These are phyloP conservation scores for Syncephalastrum contaminatum DNA, from an alignment of 371 early-diverging fungal species.

Conservation along the genomic window DNA sequence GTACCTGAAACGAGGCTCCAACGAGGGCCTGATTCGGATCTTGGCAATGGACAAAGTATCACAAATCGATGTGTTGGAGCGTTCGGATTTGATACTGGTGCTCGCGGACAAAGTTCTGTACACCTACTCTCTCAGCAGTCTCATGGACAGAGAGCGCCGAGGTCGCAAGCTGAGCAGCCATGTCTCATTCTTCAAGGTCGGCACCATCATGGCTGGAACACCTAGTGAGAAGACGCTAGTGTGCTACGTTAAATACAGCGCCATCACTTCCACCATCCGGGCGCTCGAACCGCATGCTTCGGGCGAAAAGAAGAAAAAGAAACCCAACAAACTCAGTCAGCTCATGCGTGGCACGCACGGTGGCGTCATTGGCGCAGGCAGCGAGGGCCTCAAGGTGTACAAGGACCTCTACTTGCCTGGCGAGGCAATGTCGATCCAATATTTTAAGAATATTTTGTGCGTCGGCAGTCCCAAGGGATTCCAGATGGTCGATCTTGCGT, in stretches of 20 bases:
- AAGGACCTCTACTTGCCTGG: conserved; percentile 88
- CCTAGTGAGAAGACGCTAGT: conserved; percentile 44
- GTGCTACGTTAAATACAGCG: conserved; percentile 66
- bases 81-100: conserved; percentile 67
- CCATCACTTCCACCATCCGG: conserved; percentile 68
- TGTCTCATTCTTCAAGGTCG: conserved; percentile 85
- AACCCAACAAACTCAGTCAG: conserved; percentile 35
- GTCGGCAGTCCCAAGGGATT: conserved; percentile 92
- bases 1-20: conserved; percentile 32
- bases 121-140: conserved; percentile 66
- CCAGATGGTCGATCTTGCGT: conserved; percentile 83
- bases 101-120: conserved; percentile 77
- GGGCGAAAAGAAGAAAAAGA: conserved; percentile 52
- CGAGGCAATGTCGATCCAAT: conserved; percentile 80
- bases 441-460: conserved; percentile 77
- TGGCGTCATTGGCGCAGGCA: conserved; percentile 41
- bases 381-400: conserved; percentile 56
- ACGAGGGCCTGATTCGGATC: conserved; percentile 39
- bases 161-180: conserved; percentile 65
- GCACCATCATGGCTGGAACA: conserved; percentile 64
- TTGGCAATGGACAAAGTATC: conserved; percentile 72
- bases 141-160: conserved; percentile 43
- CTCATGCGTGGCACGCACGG: conserved; percentile 42
- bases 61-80: conserved; percentile 79
- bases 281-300: conserved; percentile 65